Conservation (phyloP, 768 basidiomycete genomes). For the Lenzites betulinus region DNA sequence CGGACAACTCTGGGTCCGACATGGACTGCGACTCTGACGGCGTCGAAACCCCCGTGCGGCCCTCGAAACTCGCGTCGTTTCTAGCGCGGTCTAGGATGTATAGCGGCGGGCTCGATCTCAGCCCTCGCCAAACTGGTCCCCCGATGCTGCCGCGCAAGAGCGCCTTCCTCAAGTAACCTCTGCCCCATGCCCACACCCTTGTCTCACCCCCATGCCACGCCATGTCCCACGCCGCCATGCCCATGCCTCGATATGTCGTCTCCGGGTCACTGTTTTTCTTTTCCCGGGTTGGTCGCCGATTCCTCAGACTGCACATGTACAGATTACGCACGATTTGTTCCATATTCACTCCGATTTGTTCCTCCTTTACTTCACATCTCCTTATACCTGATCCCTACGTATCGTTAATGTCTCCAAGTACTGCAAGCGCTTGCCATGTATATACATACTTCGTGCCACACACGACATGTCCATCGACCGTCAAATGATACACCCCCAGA, state of each 20-base stretch:
- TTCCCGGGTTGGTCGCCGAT: neutral
- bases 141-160: neutral
- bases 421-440: neutral
- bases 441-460: neutral
- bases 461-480: no score
- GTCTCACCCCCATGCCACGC: neutral
- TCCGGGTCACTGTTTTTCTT: neutral
- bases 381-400: no score
- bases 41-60: constrained; percentile 3
- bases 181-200: neutral
- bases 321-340: no score
- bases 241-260: neutral
- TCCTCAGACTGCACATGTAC: neutral
- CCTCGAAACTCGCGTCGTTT: constrained; percentile 3
- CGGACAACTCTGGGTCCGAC: constrained; percentile 15
- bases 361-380: no score
- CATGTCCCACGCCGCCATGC: neutral
- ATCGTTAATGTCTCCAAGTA: no score
- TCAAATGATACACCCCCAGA: no score
- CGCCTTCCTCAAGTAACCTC: neutral
- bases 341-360: no score
- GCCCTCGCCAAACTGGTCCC: neutral
- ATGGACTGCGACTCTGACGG: constrained; percentile 21
- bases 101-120: neutral
- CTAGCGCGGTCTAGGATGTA: neutral